Conservation (phyloP, 1,284 basidiomycete species). For the Trametes sp. region DNA sequence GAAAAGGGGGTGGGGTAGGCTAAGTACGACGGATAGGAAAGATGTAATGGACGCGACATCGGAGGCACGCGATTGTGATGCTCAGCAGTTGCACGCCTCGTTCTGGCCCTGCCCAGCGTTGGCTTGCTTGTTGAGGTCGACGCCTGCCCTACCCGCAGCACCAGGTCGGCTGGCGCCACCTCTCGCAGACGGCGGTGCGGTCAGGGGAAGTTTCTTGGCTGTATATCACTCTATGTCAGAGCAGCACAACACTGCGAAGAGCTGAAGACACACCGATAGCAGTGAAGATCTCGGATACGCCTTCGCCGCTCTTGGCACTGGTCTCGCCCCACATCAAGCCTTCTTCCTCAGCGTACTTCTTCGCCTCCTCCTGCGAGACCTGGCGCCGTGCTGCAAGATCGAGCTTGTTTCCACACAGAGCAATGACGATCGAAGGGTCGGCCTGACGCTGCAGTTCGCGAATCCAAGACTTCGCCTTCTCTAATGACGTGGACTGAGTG, state of each 20-base stretch:
- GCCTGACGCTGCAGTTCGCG: slow-evolving; percentile 96
- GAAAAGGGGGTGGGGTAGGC: slow-evolving; percentile 2
- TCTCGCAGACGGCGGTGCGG: slow-evolving; percentile 70
- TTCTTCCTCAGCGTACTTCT: slow-evolving; percentile 95
- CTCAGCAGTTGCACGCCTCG: slow-evolving; percentile 81
- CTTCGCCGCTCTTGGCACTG: slow-evolving; percentile 93
- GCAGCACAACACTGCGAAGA: slow-evolving; percentile 4
- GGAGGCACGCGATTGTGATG: not conserved
- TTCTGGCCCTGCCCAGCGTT: slow-evolving; percentile 54
- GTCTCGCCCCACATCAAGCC: slow-evolving; percentile 96
- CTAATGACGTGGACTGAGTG: slow-evolving; percentile 86
- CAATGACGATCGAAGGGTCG: slow-evolving; percentile 95
- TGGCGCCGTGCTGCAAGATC: slow-evolving; percentile 87
- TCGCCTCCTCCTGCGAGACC: slow-evolving; percentile 85
- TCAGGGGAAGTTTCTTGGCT: slow-evolving; percentile 85
- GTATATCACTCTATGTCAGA: slow-evolving; percentile 20
- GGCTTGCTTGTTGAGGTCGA: slow-evolving; percentile 78
- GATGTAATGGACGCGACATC: not conserved
- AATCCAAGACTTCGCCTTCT: slow-evolving; percentile 98
- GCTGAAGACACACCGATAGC: slow-evolving; percentile 71
- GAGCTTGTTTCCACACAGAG: slow-evolving; percentile 95
- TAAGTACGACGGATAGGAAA: not conserved
- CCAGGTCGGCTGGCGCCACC: slow-evolving; percentile 56
- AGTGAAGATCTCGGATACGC: slow-evolving; percentile 89
- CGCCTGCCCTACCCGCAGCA: slow-evolving; percentile 60